Evolutionary conservation across 139 green algal genomes (phyloP), one percentile per base, ranked within the genome.

Genomic region (Tetraselmis striata): DNA sequence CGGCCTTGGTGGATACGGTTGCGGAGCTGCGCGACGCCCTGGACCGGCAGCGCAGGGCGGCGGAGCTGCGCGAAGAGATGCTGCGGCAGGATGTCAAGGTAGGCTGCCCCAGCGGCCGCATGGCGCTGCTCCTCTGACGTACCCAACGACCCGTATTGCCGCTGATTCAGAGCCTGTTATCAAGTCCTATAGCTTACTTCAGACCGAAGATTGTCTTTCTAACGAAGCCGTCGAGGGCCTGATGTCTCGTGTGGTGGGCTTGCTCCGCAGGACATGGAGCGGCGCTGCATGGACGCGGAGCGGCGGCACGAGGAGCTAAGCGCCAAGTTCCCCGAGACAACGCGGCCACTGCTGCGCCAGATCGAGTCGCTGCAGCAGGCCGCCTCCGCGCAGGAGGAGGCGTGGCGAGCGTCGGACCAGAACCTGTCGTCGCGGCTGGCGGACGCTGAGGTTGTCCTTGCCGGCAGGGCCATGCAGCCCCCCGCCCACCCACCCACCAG

Each of bases 291-390:
- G 32, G 92, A 82, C 25, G 94, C 96, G 5, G 96, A 99, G 88
- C 75, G 89, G 78, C 89, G 94, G 25, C 94, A 98, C 84, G 89
- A 97, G 86, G 96, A 99, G 85, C 86, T 97, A 76, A 83, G 89
- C 0, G 79, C 88, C 26, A 92, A 91, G 79, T 83, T 99, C 75
- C 96, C 96, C 0, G 94, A 98, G 80, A 91, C 96, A 79, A 98
- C 96, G 0, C 88, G 90, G 2, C 95, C 96, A 23, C 89, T 99
- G 84, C 89, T 99, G 86, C 86, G 92, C 1, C 95, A 99, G 88
- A 94, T 99, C 27, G 93, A 98, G 83, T 90, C 93, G 1, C 92
- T 98, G 89, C 92, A 96, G 86, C 85, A 80, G 11, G 77, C 80
- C 45, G 45, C 74, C n/a, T 76, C n/a, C 29, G 59, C 79, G 59